Conservation (phyloP, 352 stramenopile species). For the Lagenidium giganteum region DNA sequence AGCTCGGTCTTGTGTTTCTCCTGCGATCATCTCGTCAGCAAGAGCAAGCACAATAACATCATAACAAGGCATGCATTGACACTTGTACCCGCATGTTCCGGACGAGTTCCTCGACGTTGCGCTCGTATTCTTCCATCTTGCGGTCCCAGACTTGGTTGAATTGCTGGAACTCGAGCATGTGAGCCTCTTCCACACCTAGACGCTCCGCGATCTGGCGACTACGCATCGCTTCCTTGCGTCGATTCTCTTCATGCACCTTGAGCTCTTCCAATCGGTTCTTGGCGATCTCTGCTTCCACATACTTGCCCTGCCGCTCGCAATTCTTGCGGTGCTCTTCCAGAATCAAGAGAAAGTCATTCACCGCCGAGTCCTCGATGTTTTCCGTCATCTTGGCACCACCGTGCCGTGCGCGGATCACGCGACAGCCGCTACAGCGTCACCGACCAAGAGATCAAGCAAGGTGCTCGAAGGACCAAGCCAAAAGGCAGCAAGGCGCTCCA, state of each 20-base stretch:
- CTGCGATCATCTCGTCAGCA: constrained; percentile 20
- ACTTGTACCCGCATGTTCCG: constrained; percentile 78
- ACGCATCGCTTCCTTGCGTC: constrained; percentile 92
- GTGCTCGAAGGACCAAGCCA: too few species aligned
- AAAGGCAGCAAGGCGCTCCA: too few species aligned
- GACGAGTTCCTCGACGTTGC: constrained; percentile 88
- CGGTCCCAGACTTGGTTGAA: constrained; percentile 96
- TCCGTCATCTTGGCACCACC: constrained; percentile 24
- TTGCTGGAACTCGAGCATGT: constrained; percentile 98
- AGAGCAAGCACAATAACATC: constrained; percentile 14
- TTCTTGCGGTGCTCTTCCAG: constrained; percentile 96
- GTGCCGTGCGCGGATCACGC: too few species aligned
- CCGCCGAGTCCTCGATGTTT: constrained; percentile 72
- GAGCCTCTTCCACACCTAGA: constrained; percentile 94
- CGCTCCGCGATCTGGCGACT: constrained; percentile 93
- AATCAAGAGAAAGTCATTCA: constrained; percentile 85
- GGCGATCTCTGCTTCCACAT: constrained; percentile 96
- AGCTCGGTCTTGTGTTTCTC: constrained; percentile 85
- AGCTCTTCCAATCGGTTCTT: constrained; percentile 96
- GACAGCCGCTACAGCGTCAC: too few species aligned
- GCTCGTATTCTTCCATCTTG: constrained; percentile 95
- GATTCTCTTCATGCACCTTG: constrained; percentile 95
- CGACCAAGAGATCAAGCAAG: too few species aligned
- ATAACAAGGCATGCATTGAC: neutral
- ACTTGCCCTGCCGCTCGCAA: constrained; percentile 96